A percentile compares a stretch with the other conserved stretches of the same genome.
These are phyloP conservation scores for Diplodia scrobiculata DNA, from an alignment of 2,329 filamentous ascomycete genomes.

Conservation along the genomic window DNA sequence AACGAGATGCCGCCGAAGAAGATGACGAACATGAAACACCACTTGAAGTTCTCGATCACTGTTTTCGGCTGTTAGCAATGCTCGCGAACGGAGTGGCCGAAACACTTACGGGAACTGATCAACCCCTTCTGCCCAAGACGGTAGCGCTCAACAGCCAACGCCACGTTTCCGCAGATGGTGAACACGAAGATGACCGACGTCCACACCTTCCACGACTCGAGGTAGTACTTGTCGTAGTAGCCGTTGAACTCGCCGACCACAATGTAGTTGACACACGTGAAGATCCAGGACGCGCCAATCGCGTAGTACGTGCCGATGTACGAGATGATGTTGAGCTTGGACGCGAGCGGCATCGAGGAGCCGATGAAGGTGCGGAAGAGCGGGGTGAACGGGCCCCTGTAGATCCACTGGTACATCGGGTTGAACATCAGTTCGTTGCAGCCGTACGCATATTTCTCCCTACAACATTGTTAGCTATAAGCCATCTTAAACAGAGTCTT, in stretches of 20 bases:
- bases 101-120: constrained; percentile 11
- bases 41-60: constrained; percentile 32
- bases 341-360: constrained; percentile 64
- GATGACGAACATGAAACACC: constrained; percentile 32
- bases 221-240: constrained; percentile 25
- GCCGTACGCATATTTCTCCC: constrained; percentile 72
- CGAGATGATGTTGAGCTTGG: constrained; percentile 70
- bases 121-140: constrained; percentile 20
- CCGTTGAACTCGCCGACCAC: constrained; percentile 71
- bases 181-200: constrained; percentile 26
- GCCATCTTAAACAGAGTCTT: too few species aligned
- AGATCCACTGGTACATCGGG: constrained; percentile 64
- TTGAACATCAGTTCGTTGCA: constrained; percentile 72
- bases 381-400: constrained; percentile 64
- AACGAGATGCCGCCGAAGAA: constrained; percentile 33
- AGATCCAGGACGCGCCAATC: constrained; percentile 66
- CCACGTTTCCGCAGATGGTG: constrained; percentile 15
- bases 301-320: constrained; percentile 74
- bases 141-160: constrained; percentile 23
- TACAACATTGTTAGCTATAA: too few species aligned
- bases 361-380: constrained; percentile 64
- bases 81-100: not conserved
- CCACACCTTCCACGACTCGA: constrained; percentile 29
- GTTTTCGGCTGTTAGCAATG: not conserved
- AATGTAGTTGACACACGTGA: constrained; percentile 71